Conservation (phyloP, 2,329 filamentous ascomycete species). For the Trichophyton simii region DNA sequence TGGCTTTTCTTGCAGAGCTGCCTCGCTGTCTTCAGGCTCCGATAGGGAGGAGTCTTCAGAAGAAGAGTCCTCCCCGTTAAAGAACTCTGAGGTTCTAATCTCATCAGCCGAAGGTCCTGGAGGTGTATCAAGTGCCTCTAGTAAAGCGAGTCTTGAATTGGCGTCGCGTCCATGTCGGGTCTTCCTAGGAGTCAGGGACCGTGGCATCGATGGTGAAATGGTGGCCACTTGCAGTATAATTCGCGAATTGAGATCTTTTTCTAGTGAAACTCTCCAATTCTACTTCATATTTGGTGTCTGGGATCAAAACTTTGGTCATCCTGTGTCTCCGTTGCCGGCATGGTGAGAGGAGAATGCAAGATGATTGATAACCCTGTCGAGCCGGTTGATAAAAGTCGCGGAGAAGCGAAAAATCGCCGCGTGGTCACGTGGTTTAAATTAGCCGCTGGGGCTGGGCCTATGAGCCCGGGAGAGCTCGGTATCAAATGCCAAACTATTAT, state of each 20-base stretch:
- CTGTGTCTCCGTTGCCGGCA: not conserved
- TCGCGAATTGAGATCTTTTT: not conserved
- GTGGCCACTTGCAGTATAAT: not conserved
- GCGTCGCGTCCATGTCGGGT: not conserved
- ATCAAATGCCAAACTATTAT: too few relatives aligned
- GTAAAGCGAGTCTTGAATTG: constrained; percentile 16
- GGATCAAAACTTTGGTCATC: not conserved
- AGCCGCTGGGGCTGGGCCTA: not conserved
- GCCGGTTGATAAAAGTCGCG: not conserved
- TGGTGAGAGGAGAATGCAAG: not conserved
- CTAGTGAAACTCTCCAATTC: not conserved
- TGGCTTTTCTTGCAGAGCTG: not conserved
- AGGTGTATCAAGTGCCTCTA: constrained; percentile 10
- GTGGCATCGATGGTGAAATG: constrained; percentile 2
- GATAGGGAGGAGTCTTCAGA: constrained; percentile 25
- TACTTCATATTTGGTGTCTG: not conserved
- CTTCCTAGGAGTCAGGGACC: not conserved
- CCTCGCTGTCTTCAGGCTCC: constrained; percentile 8
- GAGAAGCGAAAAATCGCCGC: not conserved
- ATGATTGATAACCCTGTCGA: not conserved
- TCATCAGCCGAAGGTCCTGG: constrained; percentile 7
- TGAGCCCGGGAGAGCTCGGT: too few relatives aligned
- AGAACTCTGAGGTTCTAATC: constrained; percentile 6
- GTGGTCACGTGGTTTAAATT: not conserved
- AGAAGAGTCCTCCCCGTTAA: constrained; percentile 23